Percentiles rank a stretch among this genome's conserved stretches.
These are phyloP conservation scores for Triglochin maritima DNA, from an alignment of 106 monocot species.

Conservation along the genomic window DNA sequence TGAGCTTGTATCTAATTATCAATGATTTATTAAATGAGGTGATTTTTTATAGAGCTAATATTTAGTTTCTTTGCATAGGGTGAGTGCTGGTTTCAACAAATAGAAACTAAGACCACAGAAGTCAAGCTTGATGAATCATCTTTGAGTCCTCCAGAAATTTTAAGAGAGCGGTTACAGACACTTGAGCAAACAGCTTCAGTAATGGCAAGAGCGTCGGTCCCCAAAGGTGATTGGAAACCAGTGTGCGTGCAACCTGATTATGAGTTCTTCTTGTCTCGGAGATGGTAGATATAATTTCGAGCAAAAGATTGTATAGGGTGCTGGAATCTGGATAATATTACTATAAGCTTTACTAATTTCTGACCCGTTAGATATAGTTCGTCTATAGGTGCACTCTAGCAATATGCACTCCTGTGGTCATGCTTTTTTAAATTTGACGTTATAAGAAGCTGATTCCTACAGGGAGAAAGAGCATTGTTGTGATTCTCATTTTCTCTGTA, in stretches of 20 bases:
- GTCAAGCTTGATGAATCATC: background rate
- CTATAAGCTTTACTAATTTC: too few species aligned
- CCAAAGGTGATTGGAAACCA: conserved; percentile 18
- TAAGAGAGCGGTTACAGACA: conserved; percentile 35
- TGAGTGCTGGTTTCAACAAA: conserved; percentile 54
- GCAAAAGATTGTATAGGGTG: background rate
- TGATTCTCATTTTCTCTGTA: too few species aligned
- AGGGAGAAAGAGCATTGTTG: too few species aligned
- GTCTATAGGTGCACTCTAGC: too few species aligned
- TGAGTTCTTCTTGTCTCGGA: conserved; percentile 55
- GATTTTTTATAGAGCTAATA: too few species aligned
- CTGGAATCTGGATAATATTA: too few species aligned
- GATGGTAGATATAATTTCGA: background rate
- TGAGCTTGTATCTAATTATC: too few species aligned
- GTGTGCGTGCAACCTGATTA: conserved; percentile 50
- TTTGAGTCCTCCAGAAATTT: conserved; percentile 11
- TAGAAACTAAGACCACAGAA: background rate
- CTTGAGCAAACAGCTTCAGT: conserved; percentile 34
- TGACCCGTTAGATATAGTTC: too few species aligned
- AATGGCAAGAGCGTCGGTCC: conserved; percentile 51
- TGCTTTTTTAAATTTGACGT: too few species aligned
- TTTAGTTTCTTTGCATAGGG: conserved; percentile 20
- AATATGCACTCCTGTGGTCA: background rate
- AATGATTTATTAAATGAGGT: too few species aligned
- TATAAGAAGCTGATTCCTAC: too few species aligned